Percentiles rank a stretch among this genome's conserved stretches.
Conservation (phyloP, 2,329 filamentous ascomycete species). For the Phaeophleospora eucalypticola region DNA sequence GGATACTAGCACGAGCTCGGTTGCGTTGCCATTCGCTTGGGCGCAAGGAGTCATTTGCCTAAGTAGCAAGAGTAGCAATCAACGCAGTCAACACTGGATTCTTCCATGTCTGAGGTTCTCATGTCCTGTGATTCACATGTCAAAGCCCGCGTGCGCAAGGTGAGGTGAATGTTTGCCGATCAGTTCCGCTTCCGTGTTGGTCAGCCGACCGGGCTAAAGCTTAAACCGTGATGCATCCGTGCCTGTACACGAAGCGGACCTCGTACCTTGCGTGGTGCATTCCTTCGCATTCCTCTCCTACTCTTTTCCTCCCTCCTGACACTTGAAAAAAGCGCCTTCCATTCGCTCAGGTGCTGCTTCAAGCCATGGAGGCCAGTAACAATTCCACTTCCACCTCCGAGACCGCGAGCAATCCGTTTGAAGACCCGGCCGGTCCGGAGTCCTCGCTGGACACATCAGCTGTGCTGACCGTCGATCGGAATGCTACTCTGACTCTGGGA, state of each 20-base stretch:
- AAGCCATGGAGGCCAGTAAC: background rate
- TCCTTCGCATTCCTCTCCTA: background rate
- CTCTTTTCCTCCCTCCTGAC: background rate
- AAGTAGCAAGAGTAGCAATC: too few relatives aligned
- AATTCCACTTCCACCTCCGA: background rate
- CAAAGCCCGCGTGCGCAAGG: too few relatives aligned
- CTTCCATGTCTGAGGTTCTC: too few relatives aligned
- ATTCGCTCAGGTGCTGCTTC: constrained; percentile 8
- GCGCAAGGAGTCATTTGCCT: too few relatives aligned
- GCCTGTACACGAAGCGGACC: too few relatives aligned
- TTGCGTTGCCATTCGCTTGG: too few relatives aligned
- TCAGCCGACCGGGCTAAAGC: background rate
- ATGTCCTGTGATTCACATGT: too few relatives aligned
- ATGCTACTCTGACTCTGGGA: constrained; percentile 57
- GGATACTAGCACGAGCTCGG: background rate
- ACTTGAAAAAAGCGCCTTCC: constrained; percentile 6
- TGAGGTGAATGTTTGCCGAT: too few relatives aligned
- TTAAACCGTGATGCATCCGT: background rate
- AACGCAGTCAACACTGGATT: too few relatives aligned
- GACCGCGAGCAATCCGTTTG: constrained; percentile 25
- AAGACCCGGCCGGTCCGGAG: constrained; percentile 27
- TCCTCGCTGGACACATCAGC: constrained; percentile 12
- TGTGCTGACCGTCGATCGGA: constrained; percentile 47
- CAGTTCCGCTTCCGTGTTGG: too few relatives aligned
- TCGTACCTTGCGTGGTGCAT: background rate